These are phyloP conservation scores for Phaeomoniella chlamydospora DNA, from an alignment of 2,329 filamentous ascomycete genomes.

Conservation along the genomic window DNA sequence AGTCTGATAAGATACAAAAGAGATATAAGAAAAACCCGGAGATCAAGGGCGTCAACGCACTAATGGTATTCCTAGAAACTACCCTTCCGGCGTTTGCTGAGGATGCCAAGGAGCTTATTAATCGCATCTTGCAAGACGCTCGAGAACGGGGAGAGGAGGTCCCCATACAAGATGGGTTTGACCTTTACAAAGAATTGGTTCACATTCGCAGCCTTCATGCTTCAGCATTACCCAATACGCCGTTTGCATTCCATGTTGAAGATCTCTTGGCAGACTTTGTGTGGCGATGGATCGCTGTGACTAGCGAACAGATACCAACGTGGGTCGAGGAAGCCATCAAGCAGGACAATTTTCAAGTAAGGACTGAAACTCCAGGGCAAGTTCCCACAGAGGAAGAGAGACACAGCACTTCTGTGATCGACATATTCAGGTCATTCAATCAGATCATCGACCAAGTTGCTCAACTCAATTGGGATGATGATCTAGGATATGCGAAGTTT, in stretches of 20 bases:
- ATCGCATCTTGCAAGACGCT: constrained; percentile 61
- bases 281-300: constrained; percentile 82
- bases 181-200: constrained; percentile 78
- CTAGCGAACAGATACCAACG: constrained; percentile 62
- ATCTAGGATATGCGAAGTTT: constrained; percentile 86
- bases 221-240: constrained; percentile 54
- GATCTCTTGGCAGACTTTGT: constrained; percentile 79
- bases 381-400: constrained; percentile 64
- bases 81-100: constrained; percentile 82
- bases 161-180: constrained; percentile 82
- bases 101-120: constrained; percentile 74
- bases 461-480: constrained; percentile 80
- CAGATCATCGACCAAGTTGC: constrained; percentile 80
- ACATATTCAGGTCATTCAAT: constrained; percentile 88
- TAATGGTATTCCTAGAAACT: constrained; percentile 63
- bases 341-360: constrained; percentile 72
- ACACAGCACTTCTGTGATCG: constrained; percentile 84
- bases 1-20: constrained; percentile 82
- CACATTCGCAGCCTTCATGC: constrained; percentile 71
- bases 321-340: constrained; percentile 87
- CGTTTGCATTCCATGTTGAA: constrained; percentile 82
- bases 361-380: constrained; percentile 47
- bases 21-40: constrained; percentile 77
- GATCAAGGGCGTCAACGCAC: constrained; percentile 61
- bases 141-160: constrained; percentile 59